Conservation (phyloP, 768 basidiomycete genomes). For the Amanita phalloides region DNA sequence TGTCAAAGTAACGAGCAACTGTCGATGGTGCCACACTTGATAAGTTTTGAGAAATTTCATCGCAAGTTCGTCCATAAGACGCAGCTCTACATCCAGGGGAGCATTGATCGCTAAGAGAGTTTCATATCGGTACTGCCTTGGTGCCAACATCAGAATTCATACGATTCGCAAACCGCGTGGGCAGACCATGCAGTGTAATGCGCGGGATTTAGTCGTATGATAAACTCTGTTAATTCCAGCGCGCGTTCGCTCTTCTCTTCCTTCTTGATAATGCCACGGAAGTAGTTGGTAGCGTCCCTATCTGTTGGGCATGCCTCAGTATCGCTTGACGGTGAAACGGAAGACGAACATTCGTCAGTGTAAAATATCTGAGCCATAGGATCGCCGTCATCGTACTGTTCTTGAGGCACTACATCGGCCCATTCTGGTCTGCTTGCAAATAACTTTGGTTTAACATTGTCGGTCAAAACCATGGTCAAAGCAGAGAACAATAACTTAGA, state of each 20-base stretch:
- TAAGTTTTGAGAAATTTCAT: conserved; percentile 85
- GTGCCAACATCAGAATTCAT: not conserved
- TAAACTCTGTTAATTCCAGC: conserved; percentile 76
- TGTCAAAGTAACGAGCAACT: conserved; percentile 54
- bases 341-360: conserved; percentile 66
- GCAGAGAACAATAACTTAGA: not conserved
- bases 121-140: conserved; percentile 91
- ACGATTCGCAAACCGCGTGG: not conserved
- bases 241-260: conserved; percentile 76
- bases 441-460: conserved; percentile 14
- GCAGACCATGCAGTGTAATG: conserved; percentile 95
- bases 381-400: conserved; percentile 68
- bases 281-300: conserved; percentile 87
- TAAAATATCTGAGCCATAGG: conserved; percentile 93
- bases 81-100: conserved; percentile 68
- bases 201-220: conserved; percentile 89
- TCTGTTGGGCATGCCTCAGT: conserved; percentile 33
- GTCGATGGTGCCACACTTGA: conserved; percentile 95
- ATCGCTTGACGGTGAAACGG: conserved; percentile 3
- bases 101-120: conserved; percentile 62
- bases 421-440: conserved; percentile 65
- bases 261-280: conserved; percentile 70
- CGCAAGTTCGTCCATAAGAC: conserved; percentile 82
- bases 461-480: conserved; percentile 6
- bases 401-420: conserved; percentile 68